A percentile compares a stretch with the other conserved stretches of the same genome.
Evolutionary conservation across 768 basidiomycete genomes (phyloP).

Genomic region (Filobasidium floriforme): DNA sequence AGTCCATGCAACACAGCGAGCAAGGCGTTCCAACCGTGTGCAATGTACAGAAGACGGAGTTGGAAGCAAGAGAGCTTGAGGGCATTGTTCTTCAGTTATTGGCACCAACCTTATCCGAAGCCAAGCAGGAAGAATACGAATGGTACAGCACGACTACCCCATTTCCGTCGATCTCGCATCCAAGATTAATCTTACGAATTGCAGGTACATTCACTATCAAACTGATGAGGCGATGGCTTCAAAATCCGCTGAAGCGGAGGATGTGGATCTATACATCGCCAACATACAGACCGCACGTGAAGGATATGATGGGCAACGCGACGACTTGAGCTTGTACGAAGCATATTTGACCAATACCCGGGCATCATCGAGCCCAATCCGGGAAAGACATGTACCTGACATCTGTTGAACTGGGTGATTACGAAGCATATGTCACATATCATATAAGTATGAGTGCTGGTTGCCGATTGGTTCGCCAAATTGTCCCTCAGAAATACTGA

Average conservation of each 20-base stretch:
- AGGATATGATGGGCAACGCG: background rate
- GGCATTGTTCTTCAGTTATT: slow-evolving; percentile 36
- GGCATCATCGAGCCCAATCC: no score
- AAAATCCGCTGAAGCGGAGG: slow-evolving; percentile 38
- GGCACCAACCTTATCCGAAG: slow-evolving; percentile 57
- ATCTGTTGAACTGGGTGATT: no score
- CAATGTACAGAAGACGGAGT: no score
- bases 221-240: slow-evolving; percentile 33
- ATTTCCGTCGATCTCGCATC: background rate
- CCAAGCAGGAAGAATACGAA: slow-evolving; percentile 65
- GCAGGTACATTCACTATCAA: slow-evolving; percentile 36
- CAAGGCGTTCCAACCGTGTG: slow-evolving; percentile 6
- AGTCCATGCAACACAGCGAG: background rate
- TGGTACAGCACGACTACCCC: slow-evolving; percentile 48
- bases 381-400: no score
- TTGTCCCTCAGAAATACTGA: slow-evolving; percentile 1
- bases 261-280: slow-evolving; percentile 34
- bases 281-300: background rate
- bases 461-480: no score
- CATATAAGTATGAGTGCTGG: no score
- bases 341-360: background rate
- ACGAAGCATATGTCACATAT: no score
- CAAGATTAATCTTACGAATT: no score
- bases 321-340: background rate
- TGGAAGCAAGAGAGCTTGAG: slow-evolving; percentile 4